Percentiles rank a stretch among this genome's conserved stretches.
Evolutionary conservation across 1,284 basidiomycete species (phyloP).

Genomic region (Naganishia liquefaciens): DNA sequence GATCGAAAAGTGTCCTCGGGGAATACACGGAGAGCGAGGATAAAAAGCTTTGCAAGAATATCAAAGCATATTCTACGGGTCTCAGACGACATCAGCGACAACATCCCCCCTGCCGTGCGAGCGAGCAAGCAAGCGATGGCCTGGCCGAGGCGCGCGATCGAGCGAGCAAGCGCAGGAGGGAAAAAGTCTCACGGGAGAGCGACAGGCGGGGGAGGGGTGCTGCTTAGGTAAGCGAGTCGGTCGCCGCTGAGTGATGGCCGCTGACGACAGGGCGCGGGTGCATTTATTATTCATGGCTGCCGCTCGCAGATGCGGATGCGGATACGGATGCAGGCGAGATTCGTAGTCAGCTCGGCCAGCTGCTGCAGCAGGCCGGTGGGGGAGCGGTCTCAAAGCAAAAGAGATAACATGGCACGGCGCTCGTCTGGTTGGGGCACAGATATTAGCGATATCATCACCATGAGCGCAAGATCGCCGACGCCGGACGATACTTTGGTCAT

Average conservation of each 20-base stretch:
- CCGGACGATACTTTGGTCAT: neutral
- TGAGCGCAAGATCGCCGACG: constrained; percentile 5
- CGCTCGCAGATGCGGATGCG: no score
- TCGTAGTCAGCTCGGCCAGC: no score
- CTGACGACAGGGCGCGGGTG: no score
- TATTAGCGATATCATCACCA: neutral
- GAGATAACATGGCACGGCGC: no score
- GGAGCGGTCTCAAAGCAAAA: no score
- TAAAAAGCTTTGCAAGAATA: neutral
- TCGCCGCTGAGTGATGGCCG: constrained; percentile 9
- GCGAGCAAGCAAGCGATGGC: neutral
- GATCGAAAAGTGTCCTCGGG: no score
- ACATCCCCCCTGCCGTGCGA: no score
- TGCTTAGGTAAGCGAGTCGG: constrained; percentile 4
- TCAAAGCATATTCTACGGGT: constrained; percentile 26
- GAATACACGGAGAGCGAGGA: neutral
- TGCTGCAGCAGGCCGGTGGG: no score
- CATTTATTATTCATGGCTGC: neutral
- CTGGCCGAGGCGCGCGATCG: constrained; percentile 7
- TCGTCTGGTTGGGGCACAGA: no score
- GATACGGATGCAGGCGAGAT: no score
- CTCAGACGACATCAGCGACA: constrained; percentile 25
- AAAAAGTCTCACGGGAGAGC: neutral
- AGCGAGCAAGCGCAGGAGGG: neutral
- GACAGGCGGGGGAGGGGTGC: no score